phyloP scores from a whole-genome alignment of 179 eudicot species.

The Heliamphora pulchella region DNA sequence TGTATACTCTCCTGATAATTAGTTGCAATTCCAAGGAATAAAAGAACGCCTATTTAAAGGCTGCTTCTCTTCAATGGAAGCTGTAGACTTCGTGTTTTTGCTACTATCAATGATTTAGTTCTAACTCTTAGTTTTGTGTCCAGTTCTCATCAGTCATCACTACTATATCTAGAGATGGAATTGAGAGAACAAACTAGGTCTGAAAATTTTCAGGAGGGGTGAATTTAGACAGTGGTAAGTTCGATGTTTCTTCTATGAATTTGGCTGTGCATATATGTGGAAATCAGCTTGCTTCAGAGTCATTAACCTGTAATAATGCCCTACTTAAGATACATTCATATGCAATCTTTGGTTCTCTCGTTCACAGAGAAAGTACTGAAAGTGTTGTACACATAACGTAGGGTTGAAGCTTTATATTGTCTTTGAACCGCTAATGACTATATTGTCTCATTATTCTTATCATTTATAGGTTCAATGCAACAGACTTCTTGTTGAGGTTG shows the following conservation, averaged over 20 bases:
- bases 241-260: neutral
- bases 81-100: neutral
- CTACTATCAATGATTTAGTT: neutral
- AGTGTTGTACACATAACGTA: neutral
- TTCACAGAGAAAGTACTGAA: neutral
- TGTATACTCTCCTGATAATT: neutral
- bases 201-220: neutral
- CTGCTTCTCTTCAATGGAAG: neutral
- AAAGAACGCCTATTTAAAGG: neutral
- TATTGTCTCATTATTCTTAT: neutral
- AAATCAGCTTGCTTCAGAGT: slow-evolving; percentile 10
- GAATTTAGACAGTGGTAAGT: neutral
- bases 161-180: neutral
- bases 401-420: too few species aligned
- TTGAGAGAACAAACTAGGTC: neutral
- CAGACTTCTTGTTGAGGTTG: slow-evolving; percentile 74
- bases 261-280: neutral
- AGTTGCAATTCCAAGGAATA: neutral
- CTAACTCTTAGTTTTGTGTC: neutral
- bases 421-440: neutral
- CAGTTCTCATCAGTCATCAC: neutral
- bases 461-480: slow-evolving; percentile 60
- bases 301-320: neutral
- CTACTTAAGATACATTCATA: neutral
- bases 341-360: neutral